Evolutionary conservation across 2,329 filamentous ascomycete genomes (phyloP).

Genomic region (Colletotrichum liaoningense): DNA sequence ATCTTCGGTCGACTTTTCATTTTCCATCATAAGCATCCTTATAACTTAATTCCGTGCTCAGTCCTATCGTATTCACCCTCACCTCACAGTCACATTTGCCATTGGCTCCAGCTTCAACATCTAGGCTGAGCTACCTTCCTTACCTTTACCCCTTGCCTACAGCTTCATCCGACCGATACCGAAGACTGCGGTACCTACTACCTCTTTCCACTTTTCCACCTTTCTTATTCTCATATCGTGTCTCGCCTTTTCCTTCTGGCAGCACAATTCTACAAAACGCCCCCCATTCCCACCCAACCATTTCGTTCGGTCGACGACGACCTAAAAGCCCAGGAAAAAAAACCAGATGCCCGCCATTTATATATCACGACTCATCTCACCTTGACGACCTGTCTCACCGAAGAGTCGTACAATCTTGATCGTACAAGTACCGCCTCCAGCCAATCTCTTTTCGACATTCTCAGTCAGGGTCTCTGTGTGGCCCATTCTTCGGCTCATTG

Average conservation of each 20-base stretch:
- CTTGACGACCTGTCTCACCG: constrained; percentile 19
- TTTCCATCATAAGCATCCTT: constrained; percentile 15
- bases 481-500: constrained; percentile 15
- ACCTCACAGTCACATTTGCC: neutral
- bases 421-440: constrained; percentile 8
- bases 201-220: neutral
- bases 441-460: constrained; percentile 12
- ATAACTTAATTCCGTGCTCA: constrained; percentile 6
- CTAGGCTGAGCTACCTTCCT: neutral
- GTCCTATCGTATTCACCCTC: neutral
- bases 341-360: constrained; percentile 9
- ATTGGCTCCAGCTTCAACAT: neutral
- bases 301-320: neutral
- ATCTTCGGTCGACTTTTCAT: constrained; percentile 23
- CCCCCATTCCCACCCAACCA: neutral
- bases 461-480: constrained; percentile 23
- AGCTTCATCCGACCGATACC: neutral
- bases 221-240: constrained; percentile 10
- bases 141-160: neutral
- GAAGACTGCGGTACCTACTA: neutral
- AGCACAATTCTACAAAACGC: neutral
- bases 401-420: constrained; percentile 21
- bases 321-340: neutral
- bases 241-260: constrained; percentile 8
- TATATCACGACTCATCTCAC: constrained; percentile 27